phyloP scores from a whole-genome alignment of 139 green algal species.

The Chlamydomonas sp. region DNA sequence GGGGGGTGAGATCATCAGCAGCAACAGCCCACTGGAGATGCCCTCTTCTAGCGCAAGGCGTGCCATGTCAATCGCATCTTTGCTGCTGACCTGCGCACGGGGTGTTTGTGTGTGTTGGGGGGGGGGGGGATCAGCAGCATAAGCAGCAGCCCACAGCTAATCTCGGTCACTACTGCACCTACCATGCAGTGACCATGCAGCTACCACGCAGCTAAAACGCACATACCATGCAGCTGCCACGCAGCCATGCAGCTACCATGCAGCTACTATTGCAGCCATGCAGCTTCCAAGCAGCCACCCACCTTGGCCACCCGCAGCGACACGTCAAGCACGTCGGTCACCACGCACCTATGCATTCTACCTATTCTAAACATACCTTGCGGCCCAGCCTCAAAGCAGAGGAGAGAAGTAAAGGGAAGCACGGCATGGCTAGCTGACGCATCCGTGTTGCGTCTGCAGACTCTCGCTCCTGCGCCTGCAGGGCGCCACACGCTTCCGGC shows the following conservation, averaged over 20 bases:
- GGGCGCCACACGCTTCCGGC: too few relatives aligned
- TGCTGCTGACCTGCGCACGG: slow-evolving; percentile 9
- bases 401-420: too few relatives aligned
- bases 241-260: not conserved
- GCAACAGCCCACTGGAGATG: too few relatives aligned
- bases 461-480: too few relatives aligned
- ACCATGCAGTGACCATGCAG: not conserved
- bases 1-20: not conserved
- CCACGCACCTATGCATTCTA: too few relatives aligned
- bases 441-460: too few relatives aligned
- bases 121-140: not conserved
- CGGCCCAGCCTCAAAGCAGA: too few relatives aligned
- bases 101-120: not conserved
- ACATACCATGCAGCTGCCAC: not conserved
- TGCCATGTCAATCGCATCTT: not conserved
- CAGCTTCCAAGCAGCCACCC: not conserved
- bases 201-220: not conserved
- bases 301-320: slow-evolving; percentile 78
- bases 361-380: too few relatives aligned
- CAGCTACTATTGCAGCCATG: not conserved
- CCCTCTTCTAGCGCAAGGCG: too few relatives aligned
- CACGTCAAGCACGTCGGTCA: slow-evolving; percentile 85
- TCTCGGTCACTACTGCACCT: not conserved
- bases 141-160: not conserved
- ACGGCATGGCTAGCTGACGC: too few relatives aligned